Conservation (phyloP, 2,329 filamentous ascomycete species). For the Sporothrix variecibatus region DNA sequence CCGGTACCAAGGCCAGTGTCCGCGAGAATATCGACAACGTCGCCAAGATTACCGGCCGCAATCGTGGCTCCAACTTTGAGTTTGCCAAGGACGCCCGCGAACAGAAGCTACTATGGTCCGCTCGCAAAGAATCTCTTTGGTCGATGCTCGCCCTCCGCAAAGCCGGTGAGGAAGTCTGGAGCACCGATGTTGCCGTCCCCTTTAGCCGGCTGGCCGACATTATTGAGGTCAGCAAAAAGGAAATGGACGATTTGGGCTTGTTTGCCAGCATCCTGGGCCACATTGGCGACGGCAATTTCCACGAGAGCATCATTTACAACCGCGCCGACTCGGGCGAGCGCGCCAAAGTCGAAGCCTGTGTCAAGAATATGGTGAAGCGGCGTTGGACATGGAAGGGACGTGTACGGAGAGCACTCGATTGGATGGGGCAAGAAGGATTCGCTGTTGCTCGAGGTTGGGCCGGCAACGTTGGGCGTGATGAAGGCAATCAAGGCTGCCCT, state of each 20-base stretch:
- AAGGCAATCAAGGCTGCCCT: conserved; percentile 77
- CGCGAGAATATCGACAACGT: conserved; percentile 74
- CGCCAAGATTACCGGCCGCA: conserved; percentile 63
- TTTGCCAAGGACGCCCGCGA: conserved; percentile 73
- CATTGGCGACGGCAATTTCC: conserved; percentile 93
- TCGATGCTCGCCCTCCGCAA: conserved; percentile 72
- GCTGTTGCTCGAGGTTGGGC: conserved; percentile 75
- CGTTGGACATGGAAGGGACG: conserved; percentile 90
- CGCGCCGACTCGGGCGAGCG: conserved; percentile 67
- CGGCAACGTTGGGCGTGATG: conserved; percentile 82
- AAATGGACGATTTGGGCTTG: conserved; percentile 80
- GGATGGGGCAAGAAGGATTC: conserved; percentile 85
- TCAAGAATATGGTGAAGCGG: conserved; percentile 89
- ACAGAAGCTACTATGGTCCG: conserved; percentile 76
- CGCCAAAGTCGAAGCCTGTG: conserved; percentile 75
- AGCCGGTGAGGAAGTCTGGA: conserved; percentile 72
- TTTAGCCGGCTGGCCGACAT: conserved; percentile 74
- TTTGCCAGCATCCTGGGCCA: conserved; percentile 89
- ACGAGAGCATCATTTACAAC: conserved; percentile 89
- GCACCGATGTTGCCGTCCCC: conserved; percentile 81
- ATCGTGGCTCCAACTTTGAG: conserved; percentile 69
- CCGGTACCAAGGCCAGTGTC: conserved; percentile 76
- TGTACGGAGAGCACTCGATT: conserved; percentile 85
- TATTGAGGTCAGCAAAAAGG: conserved; percentile 81
- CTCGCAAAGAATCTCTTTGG: conserved; percentile 82